A percentile compares a stretch with the other conserved stretches of the same genome.
These are phyloP conservation scores for Stagonosporopsis vannaccii DNA, from an alignment of 2,329 filamentous ascomycete species.

Conservation along the genomic window DNA sequence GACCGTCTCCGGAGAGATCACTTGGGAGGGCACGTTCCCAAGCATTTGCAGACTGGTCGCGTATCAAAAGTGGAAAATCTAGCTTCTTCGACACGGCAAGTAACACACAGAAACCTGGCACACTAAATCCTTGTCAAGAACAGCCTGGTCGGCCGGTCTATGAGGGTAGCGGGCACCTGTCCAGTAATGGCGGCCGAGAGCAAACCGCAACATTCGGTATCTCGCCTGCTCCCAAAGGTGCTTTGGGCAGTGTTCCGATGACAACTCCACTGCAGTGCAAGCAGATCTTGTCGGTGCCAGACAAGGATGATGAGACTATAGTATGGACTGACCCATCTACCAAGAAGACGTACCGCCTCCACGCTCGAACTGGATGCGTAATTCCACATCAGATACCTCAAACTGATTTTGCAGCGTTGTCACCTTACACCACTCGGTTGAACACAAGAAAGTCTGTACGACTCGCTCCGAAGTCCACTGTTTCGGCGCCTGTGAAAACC, in stretches of 20 bases:
- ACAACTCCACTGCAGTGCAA: background rate
- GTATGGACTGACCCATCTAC: slow-evolving; percentile 70
- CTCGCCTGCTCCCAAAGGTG: background rate
- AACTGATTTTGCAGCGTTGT: slow-evolving; percentile 10
- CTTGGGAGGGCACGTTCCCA: slow-evolving; percentile 10
- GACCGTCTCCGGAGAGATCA: background rate
- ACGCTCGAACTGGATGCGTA: slow-evolving; percentile 62
- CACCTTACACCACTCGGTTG: slow-evolving; percentile 19
- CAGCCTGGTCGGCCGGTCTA: background rate
- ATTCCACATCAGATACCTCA: slow-evolving; percentile 27
- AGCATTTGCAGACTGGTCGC: slow-evolving; percentile 51
- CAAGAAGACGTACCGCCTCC: slow-evolving; percentile 59
- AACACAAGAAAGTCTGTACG: slow-evolving; percentile 43
- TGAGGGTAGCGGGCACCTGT: background rate
- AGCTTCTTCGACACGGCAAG: slow-evolving; percentile 37
- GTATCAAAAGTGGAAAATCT: slow-evolving; percentile 53
- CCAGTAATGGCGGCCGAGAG: background rate
- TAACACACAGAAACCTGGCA: background rate
- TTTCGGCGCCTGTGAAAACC: slow-evolving; percentile 18
- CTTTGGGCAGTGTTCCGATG: background rate
- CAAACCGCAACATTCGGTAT: background rate
- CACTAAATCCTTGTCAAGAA: background rate
- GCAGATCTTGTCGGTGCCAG: background rate
- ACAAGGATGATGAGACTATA: slow-evolving; percentile 48
- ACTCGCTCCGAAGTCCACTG: slow-evolving; percentile 30